Evolutionary conservation across 169 alveolate genomes (phyloP).

Genomic region (Plasmodium falciparum): DNA sequence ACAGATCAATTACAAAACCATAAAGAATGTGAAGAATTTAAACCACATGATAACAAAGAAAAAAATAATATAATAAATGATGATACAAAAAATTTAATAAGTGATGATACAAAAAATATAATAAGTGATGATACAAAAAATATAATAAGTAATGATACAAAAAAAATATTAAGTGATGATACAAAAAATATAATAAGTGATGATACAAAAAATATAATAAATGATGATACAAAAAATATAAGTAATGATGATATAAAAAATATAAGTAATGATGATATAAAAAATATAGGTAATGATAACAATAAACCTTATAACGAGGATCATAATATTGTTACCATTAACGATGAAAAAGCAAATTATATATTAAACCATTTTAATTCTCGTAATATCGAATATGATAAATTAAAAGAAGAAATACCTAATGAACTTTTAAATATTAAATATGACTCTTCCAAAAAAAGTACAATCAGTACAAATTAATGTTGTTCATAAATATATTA

Average conservation of each 20-base stretch:
- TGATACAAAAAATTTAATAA: neutral
- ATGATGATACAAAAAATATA: neutral
- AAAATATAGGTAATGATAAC: neutral
- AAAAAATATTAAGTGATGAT: neutral
- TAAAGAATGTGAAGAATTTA: neutral
- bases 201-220: neutral
- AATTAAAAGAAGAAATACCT: conserved; percentile 64
- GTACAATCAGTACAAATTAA: conserved; percentile 10
- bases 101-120: conserved; percentile 5
- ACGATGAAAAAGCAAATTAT: conserved; percentile 46
- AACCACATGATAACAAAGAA: neutral
- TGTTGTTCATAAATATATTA: neutral
- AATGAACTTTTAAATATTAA: conserved; percentile 39
- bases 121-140: neutral
- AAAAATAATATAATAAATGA: conserved; percentile 11
- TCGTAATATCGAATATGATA: conserved; percentile 68
- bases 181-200: neutral
- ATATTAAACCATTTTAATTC: conserved; percentile 58
- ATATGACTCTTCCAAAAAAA: conserved; percentile 35
- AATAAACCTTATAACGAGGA: neutral
- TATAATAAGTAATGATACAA: neutral
- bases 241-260: neutral
- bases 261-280: neutral
- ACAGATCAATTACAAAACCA: neutral
- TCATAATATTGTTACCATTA: neutral